Evolutionary conservation across 2,329 filamentous ascomycete species (phyloP).

Genomic region (Xylariomycetidae sp.): DNA sequence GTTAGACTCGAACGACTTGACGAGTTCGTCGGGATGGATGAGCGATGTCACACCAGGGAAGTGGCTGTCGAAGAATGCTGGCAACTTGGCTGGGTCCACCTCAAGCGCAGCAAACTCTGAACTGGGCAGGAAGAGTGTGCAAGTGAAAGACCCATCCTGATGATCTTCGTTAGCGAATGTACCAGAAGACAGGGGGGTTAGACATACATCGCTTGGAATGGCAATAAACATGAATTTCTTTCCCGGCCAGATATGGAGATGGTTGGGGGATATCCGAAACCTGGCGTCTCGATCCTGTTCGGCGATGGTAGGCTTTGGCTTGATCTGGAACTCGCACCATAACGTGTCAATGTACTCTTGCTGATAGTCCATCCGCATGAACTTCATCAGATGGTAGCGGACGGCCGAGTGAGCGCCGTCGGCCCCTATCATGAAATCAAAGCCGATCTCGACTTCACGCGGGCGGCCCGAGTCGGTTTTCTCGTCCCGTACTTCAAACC

Average conservation of each 20-base stretch:
- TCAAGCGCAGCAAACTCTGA: constrained; percentile 64
- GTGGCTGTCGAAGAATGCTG: constrained; percentile 70
- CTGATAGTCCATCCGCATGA: constrained; percentile 78
- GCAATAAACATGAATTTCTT: constrained; percentile 98
- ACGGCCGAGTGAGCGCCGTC: constrained; percentile 92
- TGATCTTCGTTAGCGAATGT: constrained; percentile 8
- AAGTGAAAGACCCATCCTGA: constrained; percentile 89
- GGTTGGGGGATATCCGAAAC: constrained; percentile 83
- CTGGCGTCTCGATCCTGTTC: constrained; percentile 30
- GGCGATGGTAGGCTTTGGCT: constrained; percentile 35
- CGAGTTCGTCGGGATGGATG: constrained; percentile 62
- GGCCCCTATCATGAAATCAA: constrained; percentile 89
- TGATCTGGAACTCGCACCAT: constrained; percentile 93
- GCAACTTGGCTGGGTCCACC: constrained; percentile 50
- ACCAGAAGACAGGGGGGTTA: neutral
- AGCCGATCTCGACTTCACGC: constrained; percentile 73
- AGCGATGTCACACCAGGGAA: constrained; percentile 80
- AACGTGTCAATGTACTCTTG: constrained; percentile 95
- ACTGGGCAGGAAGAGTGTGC: constrained; percentile 83
- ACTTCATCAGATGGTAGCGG: constrained; percentile 95
- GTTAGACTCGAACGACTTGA: constrained; percentile 70
- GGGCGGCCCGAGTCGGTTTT: constrained; percentile 37
- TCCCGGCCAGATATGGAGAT: constrained; percentile 96
- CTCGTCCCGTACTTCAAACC: constrained; percentile 64
- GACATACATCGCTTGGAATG: constrained; percentile 62